Evolutionary conservation across 1,284 basidiomycete species (phyloP), one percentile per base, ranked within the genome.

Genomic region (Cutaneotrichosporon cyanovorans): DNA sequence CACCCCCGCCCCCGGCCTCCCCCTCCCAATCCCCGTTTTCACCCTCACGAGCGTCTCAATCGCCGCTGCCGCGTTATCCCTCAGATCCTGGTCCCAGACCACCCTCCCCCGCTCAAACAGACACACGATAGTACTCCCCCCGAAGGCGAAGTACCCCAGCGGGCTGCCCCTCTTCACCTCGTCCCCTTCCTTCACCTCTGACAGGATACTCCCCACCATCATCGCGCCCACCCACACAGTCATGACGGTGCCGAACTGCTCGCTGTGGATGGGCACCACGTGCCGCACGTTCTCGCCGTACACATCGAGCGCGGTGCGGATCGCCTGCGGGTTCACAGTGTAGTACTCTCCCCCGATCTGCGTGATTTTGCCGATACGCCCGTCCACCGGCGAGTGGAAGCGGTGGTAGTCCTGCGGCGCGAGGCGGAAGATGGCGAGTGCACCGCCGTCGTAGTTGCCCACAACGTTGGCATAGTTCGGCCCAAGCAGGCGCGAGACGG

Each of bases 321-420:
- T 61, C 16, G 60, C 59, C 56, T 75, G 74, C 6, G 73, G 73
- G 55, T 91, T 92, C 53, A 92, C 89, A 0, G 90, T 93, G 68
- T 92, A 93, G 68, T 92, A 93, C 64, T 91, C 86, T 15, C 89
- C 88, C 3, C 80, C 57, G 52, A 92, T 85, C 57, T 83, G 77
- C 2, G 80, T 82, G 80, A 90, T 87, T 37, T 76, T 77, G 16
- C 88, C 89, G 30, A 93, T 79, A 20, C 66, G 78, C 0, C 89
- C 92, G 56, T 89, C 84, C 16, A 93, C 87, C 0, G 91, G 90
- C 0, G 82, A 83, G 68, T 97, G 92, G 78, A 92, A 97, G 0
- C 93, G 83, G 69, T 98, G 93, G 63, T 98, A 98, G 65, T 95
- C 91, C 51, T 91, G 90, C 0, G 91, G 90, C 1, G 90, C 90